Evolutionary conservation across 148 eudicot genomes (phyloP), one percentile per base, ranked within the genome.

Genomic region (Chenopodium berlandieri): DNA sequence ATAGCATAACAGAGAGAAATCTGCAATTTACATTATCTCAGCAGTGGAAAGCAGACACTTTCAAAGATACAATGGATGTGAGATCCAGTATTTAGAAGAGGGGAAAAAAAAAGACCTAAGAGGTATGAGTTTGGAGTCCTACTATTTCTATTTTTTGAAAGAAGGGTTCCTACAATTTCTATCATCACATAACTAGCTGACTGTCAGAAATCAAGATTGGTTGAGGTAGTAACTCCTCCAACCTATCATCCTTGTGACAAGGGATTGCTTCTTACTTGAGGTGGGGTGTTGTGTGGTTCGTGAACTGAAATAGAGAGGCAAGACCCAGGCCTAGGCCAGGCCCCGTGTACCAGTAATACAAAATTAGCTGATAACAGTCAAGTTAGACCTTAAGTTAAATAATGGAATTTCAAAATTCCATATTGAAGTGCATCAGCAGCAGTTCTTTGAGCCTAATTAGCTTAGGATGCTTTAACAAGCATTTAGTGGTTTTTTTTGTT

Each of bases 21-120:
- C 50, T 76, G 80, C 66, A 76, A 63, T 8, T 7, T 58, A 67
- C 22, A 84, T 69, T 25, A 70, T 70, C 83, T 31, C 73, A 48
- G 50, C 44, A 34, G 23, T 69, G 71, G 32, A 60, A 68, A 58
- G 63, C 40, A 52, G 70, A 68, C 25, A 69, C 69, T 40, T 25
- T 2, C 20, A 71, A 60, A 9, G 72, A 31, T 31, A 19, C 34
- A 75, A 20, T 56, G 80, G 31, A 40, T 30, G 12, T 25, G 54
- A 4, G 44, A 83, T 74, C 67, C 85, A 72, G 52, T 64, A 40
- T 40, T 40, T 40, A 40, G 67, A 54, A 30, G 9, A 72, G 7
- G 48, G 62, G 30, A 78, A 0, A 32, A 11, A 64, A 52, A 62
- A 22, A 31, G 34, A 20, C 48, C 68, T 56, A 72, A 68, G 10